Conservation (phyloP, 441 rosid species). For the Arabidopsis hybrid region DNA sequence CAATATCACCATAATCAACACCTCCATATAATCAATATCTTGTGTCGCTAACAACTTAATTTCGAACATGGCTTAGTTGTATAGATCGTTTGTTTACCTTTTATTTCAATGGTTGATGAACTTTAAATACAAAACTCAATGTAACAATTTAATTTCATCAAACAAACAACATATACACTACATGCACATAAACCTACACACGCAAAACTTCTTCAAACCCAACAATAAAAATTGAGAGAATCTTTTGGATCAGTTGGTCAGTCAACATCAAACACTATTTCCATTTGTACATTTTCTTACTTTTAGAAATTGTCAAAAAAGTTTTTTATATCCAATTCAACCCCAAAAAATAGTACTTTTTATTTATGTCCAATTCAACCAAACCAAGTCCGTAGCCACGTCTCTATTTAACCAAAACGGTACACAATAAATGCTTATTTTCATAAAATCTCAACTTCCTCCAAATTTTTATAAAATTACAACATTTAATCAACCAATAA, state of each 20-base stretch:
- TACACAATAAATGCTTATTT: conserved; percentile 14
- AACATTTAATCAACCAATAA: background rate
- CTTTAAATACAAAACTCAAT: background rate
- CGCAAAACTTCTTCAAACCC: background rate
- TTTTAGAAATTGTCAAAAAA: conserved; percentile 1
- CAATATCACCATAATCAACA: no score
- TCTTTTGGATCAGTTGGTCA: conserved; percentile 1
- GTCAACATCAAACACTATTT: conserved; percentile 17
- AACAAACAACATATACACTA: background rate
- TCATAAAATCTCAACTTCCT: conserved; percentile 12
- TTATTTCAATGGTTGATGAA: background rate
- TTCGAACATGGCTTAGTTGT: no score
- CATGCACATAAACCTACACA: background rate
- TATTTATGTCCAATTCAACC: conserved; percentile 5
- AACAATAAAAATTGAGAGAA: background rate
- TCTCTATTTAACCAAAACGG: background rate
- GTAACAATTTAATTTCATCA: background rate
- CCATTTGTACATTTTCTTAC: conserved; percentile 1
- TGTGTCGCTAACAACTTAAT: no score
- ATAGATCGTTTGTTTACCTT: no score
- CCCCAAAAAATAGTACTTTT: background rate
- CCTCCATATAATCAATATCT: no score
- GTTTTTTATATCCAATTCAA: background rate
- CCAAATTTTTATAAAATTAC: background rate
- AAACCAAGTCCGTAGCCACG: background rate